Base-by-base conservation (phyloP, 2,329 filamentous ascomycete species). In the Metarhizium sp. region DNA sequence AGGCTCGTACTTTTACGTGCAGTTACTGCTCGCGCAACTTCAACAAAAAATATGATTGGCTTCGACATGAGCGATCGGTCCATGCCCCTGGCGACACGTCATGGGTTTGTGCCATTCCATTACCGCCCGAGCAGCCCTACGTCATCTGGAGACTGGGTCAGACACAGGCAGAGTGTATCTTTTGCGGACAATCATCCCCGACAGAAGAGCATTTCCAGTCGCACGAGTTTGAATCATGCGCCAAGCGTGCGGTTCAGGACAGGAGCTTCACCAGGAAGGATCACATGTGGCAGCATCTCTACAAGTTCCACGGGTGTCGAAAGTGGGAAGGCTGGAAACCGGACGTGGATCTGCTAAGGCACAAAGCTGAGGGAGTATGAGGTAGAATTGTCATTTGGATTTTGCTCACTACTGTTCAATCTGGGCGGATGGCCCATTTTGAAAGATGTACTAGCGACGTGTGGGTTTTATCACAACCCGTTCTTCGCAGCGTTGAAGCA, bases 21-120 rank as follows among this genome's bases (percentile, higher is more conserved):
- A 71, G 67, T 0, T 71, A 72, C 55, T 75, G 73, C 54, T 58
- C 60, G 5, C 69, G 71, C 30, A 63, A 58, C 45, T 75, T 74
- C 53, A 68, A 67, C 53, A 74, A 71, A 52, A 70, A 68, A 46
- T 72, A 72, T 53, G 73, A 75, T 53, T 73, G 70, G 70, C 63
- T 68, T 13, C 69, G 78, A 1, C 78, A 81, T 58, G 78, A 80
- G 57, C 71, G 77, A 45, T 76, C 76, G 1, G 66, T 80, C 3
- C 77, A 80, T 58, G 63, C 78, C 2, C 67, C 76, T 4, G 67
- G 68, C 0, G 67, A 70, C 5, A 66, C 69, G 42, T 67, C 66
- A 0, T 81, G 75, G 75, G 73, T 82, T 5, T 85, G 81, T 59
- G 73, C 74, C 0, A 71, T 69, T 1, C 70, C 71, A 4, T 56